Evolutionary conservation across 1,284 basidiomycete species (phyloP).

Genomic region (Boletus mariae): DNA sequence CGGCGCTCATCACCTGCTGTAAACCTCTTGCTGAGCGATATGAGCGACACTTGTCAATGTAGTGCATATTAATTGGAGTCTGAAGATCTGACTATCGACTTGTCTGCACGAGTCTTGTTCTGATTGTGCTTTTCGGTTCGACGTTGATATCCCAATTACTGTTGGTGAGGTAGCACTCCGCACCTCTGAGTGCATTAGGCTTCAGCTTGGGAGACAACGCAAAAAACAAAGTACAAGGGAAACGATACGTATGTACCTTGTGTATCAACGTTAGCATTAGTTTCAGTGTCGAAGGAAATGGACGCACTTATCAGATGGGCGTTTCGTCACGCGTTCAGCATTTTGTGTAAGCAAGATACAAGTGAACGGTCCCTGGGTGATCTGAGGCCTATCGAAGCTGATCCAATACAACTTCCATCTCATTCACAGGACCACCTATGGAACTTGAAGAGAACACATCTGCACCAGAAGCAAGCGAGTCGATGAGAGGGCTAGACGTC

Average conservation of each 20-base stretch:
- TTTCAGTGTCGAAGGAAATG: background rate
- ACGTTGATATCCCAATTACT: background rate
- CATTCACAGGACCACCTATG: slow-evolving; percentile 36
- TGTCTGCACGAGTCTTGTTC: background rate
- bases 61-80: background rate
- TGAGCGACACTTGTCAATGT: background rate
- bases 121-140: background rate
- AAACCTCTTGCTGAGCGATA: background rate
- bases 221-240: background rate
- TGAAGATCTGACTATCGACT: background rate
- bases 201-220: background rate
- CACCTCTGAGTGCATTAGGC: background rate
- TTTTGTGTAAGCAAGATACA: background rate
- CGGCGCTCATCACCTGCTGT: background rate
- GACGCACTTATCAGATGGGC: slow-evolving; percentile 5
- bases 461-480: slow-evolving; percentile 72
- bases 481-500: slow-evolving; percentile 60
- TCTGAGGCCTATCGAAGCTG: slow-evolving; percentile 15
- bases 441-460: slow-evolving; percentile 57
- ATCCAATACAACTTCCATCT: slow-evolving; percentile 49
- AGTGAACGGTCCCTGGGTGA: background rate
- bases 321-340: background rate
- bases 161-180: background rate
- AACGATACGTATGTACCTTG: background rate
- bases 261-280: background rate